A percentile compares a stretch with the other conserved stretches of the same genome.
These are phyloP conservation scores for Cordyceps tenuipes DNA, from an alignment of 2,329 filamentous ascomycete species.

Conservation along the genomic window DNA sequence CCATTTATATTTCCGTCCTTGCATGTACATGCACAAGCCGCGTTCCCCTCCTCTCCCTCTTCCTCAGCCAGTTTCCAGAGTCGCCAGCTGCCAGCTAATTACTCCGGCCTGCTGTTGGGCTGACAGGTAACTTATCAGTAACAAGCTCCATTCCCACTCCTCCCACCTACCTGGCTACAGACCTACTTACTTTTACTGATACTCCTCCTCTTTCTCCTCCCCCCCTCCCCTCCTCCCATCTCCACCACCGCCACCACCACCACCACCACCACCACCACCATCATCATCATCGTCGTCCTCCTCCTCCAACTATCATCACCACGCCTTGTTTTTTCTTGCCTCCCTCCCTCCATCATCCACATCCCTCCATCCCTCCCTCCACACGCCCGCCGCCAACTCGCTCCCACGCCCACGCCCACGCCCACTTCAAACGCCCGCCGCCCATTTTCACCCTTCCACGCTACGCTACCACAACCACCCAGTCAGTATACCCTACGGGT, in stretches of 20 bases:
- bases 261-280: constrained; percentile 17
- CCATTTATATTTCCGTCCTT: constrained; percentile 10
- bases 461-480: background rate
- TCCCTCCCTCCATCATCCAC: constrained; percentile 15
- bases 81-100: no score
- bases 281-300: constrained; percentile 15
- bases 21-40: constrained; percentile 9
- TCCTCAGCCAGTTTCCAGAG: background rate
- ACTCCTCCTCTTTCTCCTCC: background rate
- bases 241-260: constrained; percentile 16
- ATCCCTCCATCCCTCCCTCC: constrained; percentile 15
- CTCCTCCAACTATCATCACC: background rate
- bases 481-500: no score
- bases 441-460: background rate
- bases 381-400: constrained; percentile 4
- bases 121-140: no score
- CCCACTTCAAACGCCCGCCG: background rate
- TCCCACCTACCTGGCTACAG: no score
- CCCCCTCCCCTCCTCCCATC: constrained; percentile 14
- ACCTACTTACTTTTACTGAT: no score
- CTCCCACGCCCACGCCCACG: constrained; percentile 8
- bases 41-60: constrained; percentile 8
- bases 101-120: no score
- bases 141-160: no score
- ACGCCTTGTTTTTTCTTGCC: constrained; percentile 3